These are phyloP conservation scores for Rutstroemia sp. DNA, from an alignment of 2,329 filamentous ascomycete genomes.

Conservation along the genomic window DNA sequence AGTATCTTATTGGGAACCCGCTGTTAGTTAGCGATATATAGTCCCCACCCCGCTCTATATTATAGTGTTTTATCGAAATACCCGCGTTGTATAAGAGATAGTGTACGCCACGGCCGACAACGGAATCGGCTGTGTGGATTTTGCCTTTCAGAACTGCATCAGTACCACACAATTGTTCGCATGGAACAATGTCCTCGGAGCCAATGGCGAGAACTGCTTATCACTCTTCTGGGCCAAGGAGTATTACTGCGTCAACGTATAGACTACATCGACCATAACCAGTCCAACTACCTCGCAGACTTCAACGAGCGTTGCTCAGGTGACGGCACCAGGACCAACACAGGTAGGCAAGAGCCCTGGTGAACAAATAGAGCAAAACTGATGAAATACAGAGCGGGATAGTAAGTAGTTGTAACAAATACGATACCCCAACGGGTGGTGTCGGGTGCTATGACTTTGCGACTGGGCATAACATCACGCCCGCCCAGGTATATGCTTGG, in stretches of 20 bases:
- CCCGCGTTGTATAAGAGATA: too few species aligned
- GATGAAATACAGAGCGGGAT: too few species aligned
- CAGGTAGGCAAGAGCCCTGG: constrained; percentile 10
- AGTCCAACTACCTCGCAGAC: neutral
- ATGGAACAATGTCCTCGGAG: neutral
- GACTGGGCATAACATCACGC: neutral
- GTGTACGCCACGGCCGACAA: neutral
- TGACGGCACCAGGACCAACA: constrained; percentile 20
- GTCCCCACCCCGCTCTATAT: too few species aligned
- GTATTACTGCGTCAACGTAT: constrained; percentile 19
- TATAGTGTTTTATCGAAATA: too few species aligned
- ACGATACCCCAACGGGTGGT: too few species aligned
- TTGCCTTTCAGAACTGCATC: too few species aligned
- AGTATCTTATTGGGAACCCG: too few species aligned
- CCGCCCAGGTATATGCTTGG: neutral
- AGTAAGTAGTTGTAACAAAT: too few species aligned
- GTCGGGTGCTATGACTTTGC: too few species aligned
- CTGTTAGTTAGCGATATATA: too few species aligned
- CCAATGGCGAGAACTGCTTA: constrained; percentile 17
- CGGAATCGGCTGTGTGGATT: too few species aligned
- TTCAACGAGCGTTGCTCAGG: constrained; percentile 6
- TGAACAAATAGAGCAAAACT: too few species aligned
- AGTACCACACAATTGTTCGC: neutral
- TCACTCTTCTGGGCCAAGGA: constrained; percentile 18
- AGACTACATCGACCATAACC: neutral